A percentile compares a stretch with the other conserved stretches of the same genome.
These are phyloP conservation scores for Vitis rupestris DNA, from an alignment of 164 flowering plant genomes.

Conservation along the genomic window DNA sequence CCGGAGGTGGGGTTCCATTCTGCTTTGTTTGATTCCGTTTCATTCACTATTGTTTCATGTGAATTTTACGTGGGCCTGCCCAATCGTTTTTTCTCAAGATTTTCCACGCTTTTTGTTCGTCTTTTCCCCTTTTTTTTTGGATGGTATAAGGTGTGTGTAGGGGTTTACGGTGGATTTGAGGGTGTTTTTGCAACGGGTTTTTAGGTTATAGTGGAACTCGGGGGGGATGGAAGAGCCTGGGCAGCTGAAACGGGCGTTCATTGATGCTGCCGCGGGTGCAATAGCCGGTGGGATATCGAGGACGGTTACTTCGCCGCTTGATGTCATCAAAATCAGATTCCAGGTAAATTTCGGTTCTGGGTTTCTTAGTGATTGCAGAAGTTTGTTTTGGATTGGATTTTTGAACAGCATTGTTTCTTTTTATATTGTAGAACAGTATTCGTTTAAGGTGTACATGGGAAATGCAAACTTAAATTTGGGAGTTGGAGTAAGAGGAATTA, in stretches of 20 bases:
- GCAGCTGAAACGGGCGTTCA: conserved; percentile 67
- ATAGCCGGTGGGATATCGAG: conserved; percentile 83
- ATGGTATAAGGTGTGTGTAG: background rate
- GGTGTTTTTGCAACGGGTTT: background rate
- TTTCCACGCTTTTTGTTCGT: too few relatives aligned
- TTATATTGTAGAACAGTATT: background rate
- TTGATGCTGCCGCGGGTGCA: conserved; percentile 75
- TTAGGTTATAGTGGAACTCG: conserved; percentile 16
- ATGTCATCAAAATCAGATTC: conserved; percentile 91
- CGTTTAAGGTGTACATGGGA: too few relatives aligned
- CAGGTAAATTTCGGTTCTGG: conserved; percentile 45
- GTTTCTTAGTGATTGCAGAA: too few relatives aligned
- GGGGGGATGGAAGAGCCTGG: conserved; percentile 71
- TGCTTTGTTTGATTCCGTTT: background rate
- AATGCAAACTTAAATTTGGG: too few relatives aligned
- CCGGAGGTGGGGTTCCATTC: background rate
- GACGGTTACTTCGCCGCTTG: conserved; percentile 86
- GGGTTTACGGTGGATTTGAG: background rate
- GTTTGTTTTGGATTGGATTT: too few relatives aligned
- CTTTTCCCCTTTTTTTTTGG: background rate
- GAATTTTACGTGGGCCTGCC: too few relatives aligned
- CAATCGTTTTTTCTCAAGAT: too few relatives aligned
- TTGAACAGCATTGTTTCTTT: background rate
- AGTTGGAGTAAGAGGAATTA: too few relatives aligned
- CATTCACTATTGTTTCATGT: too few relatives aligned